A percentile compares a stretch with the other conserved stretches of the same genome.
Evolutionary conservation across 2,329 filamentous ascomycete species (phyloP).

Genomic region (Tolypocladium paradoxum): DNA sequence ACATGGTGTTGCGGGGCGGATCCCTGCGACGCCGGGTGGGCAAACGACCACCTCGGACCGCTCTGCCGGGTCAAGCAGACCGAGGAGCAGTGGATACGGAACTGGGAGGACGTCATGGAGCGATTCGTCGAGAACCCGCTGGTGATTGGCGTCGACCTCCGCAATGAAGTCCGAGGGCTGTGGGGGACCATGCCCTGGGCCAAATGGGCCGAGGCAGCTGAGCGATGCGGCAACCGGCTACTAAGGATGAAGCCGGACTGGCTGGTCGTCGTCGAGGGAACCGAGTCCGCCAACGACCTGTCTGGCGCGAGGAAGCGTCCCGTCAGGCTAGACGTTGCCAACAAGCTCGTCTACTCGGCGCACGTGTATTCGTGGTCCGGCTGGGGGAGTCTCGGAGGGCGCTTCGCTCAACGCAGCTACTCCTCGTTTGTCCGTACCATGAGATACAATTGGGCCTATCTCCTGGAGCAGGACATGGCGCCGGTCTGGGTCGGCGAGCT

Average conservation of each 20-base stretch:
- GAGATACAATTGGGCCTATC: slow-evolving; percentile 55
- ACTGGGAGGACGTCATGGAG: slow-evolving; percentile 56
- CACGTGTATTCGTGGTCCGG: slow-evolving; percentile 63
- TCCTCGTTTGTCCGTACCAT: slow-evolving; percentile 52
- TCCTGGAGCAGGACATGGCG: slow-evolving; percentile 32
- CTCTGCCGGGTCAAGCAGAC: slow-evolving; percentile 52
- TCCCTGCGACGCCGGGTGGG: slow-evolving; percentile 57
- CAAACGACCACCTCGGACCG: slow-evolving; percentile 50
- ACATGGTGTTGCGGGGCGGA: slow-evolving; percentile 60
- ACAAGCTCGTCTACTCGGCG: slow-evolving; percentile 54
- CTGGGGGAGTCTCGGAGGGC: slow-evolving; percentile 50
- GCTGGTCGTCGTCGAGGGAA: slow-evolving; percentile 59
- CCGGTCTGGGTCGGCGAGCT: slow-evolving; percentile 63
- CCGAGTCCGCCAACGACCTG: slow-evolving; percentile 56
- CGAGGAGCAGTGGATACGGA: slow-evolving; percentile 53
- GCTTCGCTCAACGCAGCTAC: slow-evolving; percentile 51
- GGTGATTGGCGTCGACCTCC: slow-evolving; percentile 56
- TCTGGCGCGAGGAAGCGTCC: slow-evolving; percentile 43
- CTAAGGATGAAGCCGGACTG: slow-evolving; percentile 49
- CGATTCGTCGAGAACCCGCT: slow-evolving; percentile 46
- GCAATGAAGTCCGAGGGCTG: slow-evolving; percentile 58
- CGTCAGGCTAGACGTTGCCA: slow-evolving; percentile 41
- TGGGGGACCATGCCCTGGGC: slow-evolving; percentile 61
- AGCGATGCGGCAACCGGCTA: slow-evolving; percentile 50
- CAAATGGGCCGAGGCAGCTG: slow-evolving; percentile 52